Conservation (phyloP, 1,284 basidiomycete genomes). For the Ustilago tritici region DNA sequence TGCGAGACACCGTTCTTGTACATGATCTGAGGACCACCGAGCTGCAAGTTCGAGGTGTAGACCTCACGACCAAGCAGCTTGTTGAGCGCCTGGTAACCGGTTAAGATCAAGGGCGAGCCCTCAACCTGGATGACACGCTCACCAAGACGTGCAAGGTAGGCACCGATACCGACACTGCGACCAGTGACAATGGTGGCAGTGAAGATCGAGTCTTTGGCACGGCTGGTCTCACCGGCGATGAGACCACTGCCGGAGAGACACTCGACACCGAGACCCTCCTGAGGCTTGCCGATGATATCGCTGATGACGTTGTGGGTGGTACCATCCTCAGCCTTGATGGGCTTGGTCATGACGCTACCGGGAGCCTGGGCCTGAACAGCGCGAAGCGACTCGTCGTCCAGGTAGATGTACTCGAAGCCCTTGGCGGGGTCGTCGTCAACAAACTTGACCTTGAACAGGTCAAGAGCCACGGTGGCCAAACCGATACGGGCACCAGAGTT, state of each 20-base stretch:
- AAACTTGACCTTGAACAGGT: constrained; percentile 93
- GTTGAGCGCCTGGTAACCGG: constrained; percentile 95
- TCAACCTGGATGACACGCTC: constrained; percentile 99
- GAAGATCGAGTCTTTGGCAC: constrained; percentile 99
- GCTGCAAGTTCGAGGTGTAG: constrained; percentile 97
- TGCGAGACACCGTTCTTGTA: constrained; percentile 85
- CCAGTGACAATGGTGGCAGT: constrained; percentile 99
- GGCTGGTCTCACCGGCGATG: constrained; percentile 97
- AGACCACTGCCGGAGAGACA: constrained; percentile 95
- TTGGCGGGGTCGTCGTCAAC: constrained; percentile 87
- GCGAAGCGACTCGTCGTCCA: constrained; percentile 74
- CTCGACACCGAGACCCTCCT: constrained; percentile 98
- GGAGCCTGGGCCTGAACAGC: constrained; percentile 72
- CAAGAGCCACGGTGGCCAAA: constrained; percentile 90
- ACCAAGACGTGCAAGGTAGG: constrained; percentile 97
- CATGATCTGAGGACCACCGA: constrained; percentile 87
- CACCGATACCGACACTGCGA: constrained; percentile 98
- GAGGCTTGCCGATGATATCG: constrained; percentile 88
- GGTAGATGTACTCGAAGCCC: constrained; percentile 95
- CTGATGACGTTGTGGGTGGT: constrained; percentile 92
- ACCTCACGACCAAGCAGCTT: constrained; percentile 99
- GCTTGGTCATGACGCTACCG: constrained; percentile 82
- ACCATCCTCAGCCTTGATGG: constrained; percentile 82
- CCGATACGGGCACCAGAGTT: constrained; percentile 98
- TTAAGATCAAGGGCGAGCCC: constrained; percentile 98